These are phyloP conservation scores for Nannizziopsis barbatae DNA, from an alignment of 2,329 filamentous ascomycete species.

Conservation along the genomic window DNA sequence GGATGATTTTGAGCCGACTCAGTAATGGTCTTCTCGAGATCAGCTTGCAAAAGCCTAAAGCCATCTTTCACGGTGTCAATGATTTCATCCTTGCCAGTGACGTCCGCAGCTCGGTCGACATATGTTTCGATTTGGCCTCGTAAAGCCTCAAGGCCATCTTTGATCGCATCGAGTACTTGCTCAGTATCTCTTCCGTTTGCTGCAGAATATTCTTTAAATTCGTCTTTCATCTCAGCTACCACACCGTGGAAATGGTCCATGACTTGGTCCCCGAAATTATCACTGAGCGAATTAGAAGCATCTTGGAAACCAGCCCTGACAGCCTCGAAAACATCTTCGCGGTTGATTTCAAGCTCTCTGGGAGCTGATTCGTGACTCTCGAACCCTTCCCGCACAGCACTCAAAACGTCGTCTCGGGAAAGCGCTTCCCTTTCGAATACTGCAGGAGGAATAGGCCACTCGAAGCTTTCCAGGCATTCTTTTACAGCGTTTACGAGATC, in stretches of 20 bases:
- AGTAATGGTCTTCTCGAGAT: constrained; percentile 44
- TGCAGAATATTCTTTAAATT: constrained; percentile 67
- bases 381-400: constrained; percentile 22
- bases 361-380: constrained; percentile 30
- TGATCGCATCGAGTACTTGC: constrained; percentile 76
- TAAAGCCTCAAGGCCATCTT: constrained; percentile 73
- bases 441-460: constrained; percentile 50
- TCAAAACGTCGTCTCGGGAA: constrained; percentile 18
- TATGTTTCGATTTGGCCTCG: constrained; percentile 71
- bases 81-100: constrained; percentile 58
- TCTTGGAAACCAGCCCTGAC: constrained; percentile 48
- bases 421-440: constrained; percentile 24
- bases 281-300: constrained; percentile 41
- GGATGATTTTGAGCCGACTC: constrained; percentile 28
- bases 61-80: constrained; percentile 49
- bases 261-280: constrained; percentile 45
- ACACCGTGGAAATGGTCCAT: constrained; percentile 47
- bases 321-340: constrained; percentile 47
- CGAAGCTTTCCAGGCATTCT: constrained; percentile 76
- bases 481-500: constrained; percentile 75
- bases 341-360: constrained; percentile 50
- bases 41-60: constrained; percentile 49
- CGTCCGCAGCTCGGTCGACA: constrained; percentile 59
- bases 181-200: constrained; percentile 73
- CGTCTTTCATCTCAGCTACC: constrained; percentile 49